Percentiles rank a stretch among this genome's conserved stretches.
Conservation (phyloP, 2,329 filamentous ascomycete species). For the Curvularia sp. region DNA sequence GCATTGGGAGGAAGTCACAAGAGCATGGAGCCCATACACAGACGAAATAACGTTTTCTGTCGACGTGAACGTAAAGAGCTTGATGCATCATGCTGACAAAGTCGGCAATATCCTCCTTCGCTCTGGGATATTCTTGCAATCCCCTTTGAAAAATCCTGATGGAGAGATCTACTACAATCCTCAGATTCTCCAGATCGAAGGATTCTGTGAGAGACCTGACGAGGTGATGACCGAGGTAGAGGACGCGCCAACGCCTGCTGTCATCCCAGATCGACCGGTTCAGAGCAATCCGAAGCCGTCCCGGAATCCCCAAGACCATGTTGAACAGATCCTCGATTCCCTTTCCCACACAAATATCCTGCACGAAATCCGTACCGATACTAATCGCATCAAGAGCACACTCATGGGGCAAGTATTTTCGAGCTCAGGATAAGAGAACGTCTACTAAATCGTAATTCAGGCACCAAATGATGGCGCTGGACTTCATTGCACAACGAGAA, state of each 20-base stretch:
- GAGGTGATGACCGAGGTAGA: constrained; percentile 7
- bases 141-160: constrained; percentile 7
- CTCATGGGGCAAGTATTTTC: constrained; percentile 2
- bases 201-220: constrained; percentile 11
- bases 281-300: constrained; percentile 5
- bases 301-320: constrained; percentile 4
- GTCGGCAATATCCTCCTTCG: constrained; percentile 15
- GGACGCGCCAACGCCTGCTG: constrained; percentile 3
- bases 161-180: constrained; percentile 17
- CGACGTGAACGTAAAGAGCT: constrained; percentile 15
- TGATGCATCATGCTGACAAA: constrained; percentile 16
- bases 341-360: constrained; percentile 8
- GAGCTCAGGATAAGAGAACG: background rate
- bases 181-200: constrained; percentile 19
- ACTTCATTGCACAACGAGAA: constrained; percentile 29
- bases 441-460: constrained; percentile 3
- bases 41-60: constrained; percentile 11
- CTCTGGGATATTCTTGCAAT: constrained; percentile 13
- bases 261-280: background rate
- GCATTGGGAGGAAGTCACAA: constrained; percentile 8
- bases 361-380: constrained; percentile 15
- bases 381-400: constrained; percentile 11
- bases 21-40: background rate
- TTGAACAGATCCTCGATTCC: constrained; percentile 4
- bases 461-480: constrained; percentile 28